Base-by-base conservation (phyloP, 1,139 yeast genomes). In the Kodamaea fungicola region DNA sequence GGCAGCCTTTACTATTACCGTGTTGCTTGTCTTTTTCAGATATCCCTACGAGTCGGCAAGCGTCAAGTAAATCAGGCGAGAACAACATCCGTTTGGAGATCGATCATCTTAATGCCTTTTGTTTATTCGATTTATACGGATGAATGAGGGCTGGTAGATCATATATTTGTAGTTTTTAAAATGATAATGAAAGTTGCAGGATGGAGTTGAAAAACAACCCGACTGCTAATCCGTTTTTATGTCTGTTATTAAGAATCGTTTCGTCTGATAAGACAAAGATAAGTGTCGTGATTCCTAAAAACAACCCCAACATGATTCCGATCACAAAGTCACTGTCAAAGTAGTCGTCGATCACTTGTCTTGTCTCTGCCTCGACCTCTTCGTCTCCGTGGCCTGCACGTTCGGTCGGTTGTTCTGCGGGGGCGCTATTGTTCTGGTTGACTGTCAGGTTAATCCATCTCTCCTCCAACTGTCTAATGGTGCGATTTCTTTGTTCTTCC, bases 391-490 rank as follows among this genome's bases (percentile, higher is more conserved):
- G 26, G 19, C 28, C 25, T 9, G 43, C 43, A 12, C 36, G 33
- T 10, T 34, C 40, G 27, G 44, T 36, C n/a, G 29, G 28, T 21
- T 30, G 23, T 37, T 10, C 36, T n/a, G 26, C 37, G 6, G 33
- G 34, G 13, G 41, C 45, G 6, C 50, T 55, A 4, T 3, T 16
- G 26, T 23, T 23, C 6, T 23, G 26, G 37, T 61, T 71, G 6
- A 78, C 88, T 0, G 92, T 83, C 34, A 85, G 80, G 51, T 89
- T 95, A 42, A 89, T 85, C 96, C 96, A 89, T 41, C 89, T 71
- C 49, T 89, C 97, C 54, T 89, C 97, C 45, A 88, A 59, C 44
- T 81, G 83, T 35, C 88, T 57, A 5, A 77, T 57, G 27, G 69
- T 69, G 48, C 49, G 54, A 47, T 59, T 64, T 19, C 66, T 46